These are phyloP conservation scores for Trichosporon sp. DNA, from an alignment of 1,284 basidiomycete species.

Conservation along the genomic window DNA sequence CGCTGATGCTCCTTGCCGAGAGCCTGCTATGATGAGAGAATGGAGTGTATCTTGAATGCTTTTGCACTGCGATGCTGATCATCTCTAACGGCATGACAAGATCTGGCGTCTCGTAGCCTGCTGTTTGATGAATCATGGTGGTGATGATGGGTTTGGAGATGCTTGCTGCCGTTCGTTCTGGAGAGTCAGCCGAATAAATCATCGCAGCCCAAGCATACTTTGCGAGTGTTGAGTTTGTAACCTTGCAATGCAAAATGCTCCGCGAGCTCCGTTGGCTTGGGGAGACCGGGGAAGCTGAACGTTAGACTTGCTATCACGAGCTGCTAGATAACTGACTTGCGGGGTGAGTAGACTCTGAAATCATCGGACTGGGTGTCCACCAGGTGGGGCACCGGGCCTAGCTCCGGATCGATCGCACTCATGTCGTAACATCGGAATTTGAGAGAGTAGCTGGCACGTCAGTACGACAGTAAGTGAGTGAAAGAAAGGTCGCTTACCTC, in stretches of 20 bases:
- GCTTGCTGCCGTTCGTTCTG: not conserved
- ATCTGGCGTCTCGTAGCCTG: not conserved
- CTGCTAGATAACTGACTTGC: conserved; percentile 22
- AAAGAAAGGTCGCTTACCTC: conserved; percentile 20
- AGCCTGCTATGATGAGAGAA: too few relatives aligned
- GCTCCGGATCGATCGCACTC: conserved; percentile 18
- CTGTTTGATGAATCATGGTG: not conserved
- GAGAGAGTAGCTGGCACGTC: conserved; percentile 28
- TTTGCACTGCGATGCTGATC: too few relatives aligned
- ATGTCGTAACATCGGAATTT: conserved; percentile 37
- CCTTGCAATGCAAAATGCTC: conserved; percentile 43
- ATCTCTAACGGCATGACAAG: not conserved
- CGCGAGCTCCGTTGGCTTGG: conserved; percentile 35
- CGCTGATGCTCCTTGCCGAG: too few relatives aligned
- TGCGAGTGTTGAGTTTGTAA: conserved; percentile 45
- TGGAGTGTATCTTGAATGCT: too few relatives aligned
- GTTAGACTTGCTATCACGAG: not conserved
- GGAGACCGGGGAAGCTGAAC: conserved; percentile 38
- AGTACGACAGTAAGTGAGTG: not conserved
- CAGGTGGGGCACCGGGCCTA: conserved; percentile 21
- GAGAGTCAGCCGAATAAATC: not conserved
- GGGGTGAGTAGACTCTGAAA: conserved; percentile 40
- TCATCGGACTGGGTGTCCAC: conserved; percentile 24
- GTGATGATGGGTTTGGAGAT: not conserved
- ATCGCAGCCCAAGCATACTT: conserved; percentile 21